Evolutionary conservation across 768 basidiomycete species (phyloP), one percentile per base, ranked within the genome.

Genomic region (Leucosporidium scottii): DNA sequence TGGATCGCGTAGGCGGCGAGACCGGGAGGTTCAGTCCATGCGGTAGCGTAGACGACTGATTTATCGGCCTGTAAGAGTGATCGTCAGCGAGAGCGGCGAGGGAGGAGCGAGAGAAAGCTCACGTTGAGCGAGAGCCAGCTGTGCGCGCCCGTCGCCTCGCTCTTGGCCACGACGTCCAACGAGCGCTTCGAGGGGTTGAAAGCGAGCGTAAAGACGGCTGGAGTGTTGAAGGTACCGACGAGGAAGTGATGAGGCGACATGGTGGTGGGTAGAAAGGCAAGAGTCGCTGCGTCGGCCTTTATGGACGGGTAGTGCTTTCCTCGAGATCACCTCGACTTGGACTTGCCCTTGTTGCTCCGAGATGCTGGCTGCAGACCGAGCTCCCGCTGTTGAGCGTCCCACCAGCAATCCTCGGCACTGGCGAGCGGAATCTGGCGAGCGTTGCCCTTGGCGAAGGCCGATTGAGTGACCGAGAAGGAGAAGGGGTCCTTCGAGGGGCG

Each of bases 201-300:
- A 1, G 65, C 71, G 57, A 75, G 66, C 5, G 67, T 66, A 48
- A 65, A 72, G 39, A 75, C 25, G 23, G 27, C 30, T 12, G 48
- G 53, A 21, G 64, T 66, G 61, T 72, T 65, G 70, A 75, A 75
- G 1, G 74, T 74, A 1, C 74, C 74, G 58, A 75, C 69, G 49
- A 75, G 49, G 34, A 75, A 53, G 55, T 69, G 64, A 49, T 58
- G 65, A 50, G 50, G 50, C 25, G 50, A 20, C 23, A 23, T 23
- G 25, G 50, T 51, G 50, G 23, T 18, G 50, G 50, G 50, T 18
- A 51, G 9, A 21, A 51, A n/a, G 17, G 50, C 4, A 21, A 51
- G 3, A 21, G 2, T 8, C 18, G 21, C 39, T 17, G 8, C 8
- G 13, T 2, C 39, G 10, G 39, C 39, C 7, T 13, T 10, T 17